These are phyloP conservation scores for Vitis riparia DNA, from an alignment of 164 flowering plant species.

Conservation along the genomic window DNA sequence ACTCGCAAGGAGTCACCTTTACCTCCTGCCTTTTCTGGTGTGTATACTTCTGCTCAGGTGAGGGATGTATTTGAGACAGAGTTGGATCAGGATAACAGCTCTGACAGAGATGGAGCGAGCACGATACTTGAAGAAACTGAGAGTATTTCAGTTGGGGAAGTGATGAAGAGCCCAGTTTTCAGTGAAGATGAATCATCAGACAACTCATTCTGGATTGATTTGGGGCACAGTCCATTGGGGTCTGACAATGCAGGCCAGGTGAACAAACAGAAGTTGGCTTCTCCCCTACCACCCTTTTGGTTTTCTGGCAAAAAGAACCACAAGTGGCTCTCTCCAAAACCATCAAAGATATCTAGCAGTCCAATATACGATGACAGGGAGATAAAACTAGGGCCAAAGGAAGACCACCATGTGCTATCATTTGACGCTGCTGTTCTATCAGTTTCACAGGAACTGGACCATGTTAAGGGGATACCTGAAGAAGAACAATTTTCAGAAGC, in stretches of 20 bases:
- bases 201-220: conserved; percentile 83
- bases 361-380: conserved; percentile 56
- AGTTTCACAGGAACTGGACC: conserved; percentile 62
- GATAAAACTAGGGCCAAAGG: conserved; percentile 27
- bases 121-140: conserved; percentile 87
- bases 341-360: conserved; percentile 44
- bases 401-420: conserved; percentile 51
- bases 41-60: conserved; percentile 76
- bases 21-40: conserved; percentile 88
- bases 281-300: conserved; percentile 71
- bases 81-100: conserved; percentile 70
- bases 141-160: conserved; percentile 77
- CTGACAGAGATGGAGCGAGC: conserved; percentile 84
- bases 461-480: conserved; percentile 50
- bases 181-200: conserved; percentile 91
- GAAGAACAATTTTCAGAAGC: conserved; percentile 38
- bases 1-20: conserved; percentile 46
- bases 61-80: conserved; percentile 87
- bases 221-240: conserved; percentile 82
- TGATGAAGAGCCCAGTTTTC: conserved; percentile 88
- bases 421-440: conserved; percentile 86
- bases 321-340: conserved; percentile 53
- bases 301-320: conserved; percentile 46
- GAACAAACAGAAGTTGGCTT: conserved; percentile 40
- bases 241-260: conserved; percentile 51